Conservation (phyloP, 2,329 filamentous ascomycete species). For the Epichloe glyceriae region DNA sequence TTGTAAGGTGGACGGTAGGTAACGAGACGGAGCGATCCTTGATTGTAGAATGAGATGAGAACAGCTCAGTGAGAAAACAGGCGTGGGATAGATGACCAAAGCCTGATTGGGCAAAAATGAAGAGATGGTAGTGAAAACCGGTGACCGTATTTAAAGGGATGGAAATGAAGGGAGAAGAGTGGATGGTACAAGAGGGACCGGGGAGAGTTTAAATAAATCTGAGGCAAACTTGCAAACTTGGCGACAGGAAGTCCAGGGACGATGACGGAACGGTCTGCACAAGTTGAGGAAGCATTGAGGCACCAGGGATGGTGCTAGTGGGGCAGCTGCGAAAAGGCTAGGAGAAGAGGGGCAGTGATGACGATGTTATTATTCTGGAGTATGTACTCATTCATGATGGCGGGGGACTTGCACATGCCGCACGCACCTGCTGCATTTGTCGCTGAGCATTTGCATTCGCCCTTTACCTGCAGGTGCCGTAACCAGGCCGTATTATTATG, state of each 20-base stretch:
- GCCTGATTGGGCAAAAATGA: too few relatives aligned
- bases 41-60: background rate
- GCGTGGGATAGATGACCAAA: background rate
- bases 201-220: slow-evolving; percentile 3
- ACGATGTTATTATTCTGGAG: background rate
- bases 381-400: background rate
- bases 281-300: background rate
- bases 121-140: too few relatives aligned
- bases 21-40: background rate
- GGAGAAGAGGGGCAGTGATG: background rate
- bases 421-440: background rate
- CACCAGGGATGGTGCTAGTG: background rate
- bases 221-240: background rate
- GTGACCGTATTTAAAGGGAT: background rate
- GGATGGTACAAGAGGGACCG: background rate
- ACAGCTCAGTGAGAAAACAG: background rate
- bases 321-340: background rate
- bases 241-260: background rate
- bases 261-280: slow-evolving; percentile 3
- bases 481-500: background rate
- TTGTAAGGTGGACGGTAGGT: background rate
- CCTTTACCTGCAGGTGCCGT: background rate
- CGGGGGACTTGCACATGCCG: slow-evolving; percentile 1
- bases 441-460: background rate
- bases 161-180: background rate